Conservation (phyloP, 768 basidiomycete species). For the Lactarius sanguifluus region DNA sequence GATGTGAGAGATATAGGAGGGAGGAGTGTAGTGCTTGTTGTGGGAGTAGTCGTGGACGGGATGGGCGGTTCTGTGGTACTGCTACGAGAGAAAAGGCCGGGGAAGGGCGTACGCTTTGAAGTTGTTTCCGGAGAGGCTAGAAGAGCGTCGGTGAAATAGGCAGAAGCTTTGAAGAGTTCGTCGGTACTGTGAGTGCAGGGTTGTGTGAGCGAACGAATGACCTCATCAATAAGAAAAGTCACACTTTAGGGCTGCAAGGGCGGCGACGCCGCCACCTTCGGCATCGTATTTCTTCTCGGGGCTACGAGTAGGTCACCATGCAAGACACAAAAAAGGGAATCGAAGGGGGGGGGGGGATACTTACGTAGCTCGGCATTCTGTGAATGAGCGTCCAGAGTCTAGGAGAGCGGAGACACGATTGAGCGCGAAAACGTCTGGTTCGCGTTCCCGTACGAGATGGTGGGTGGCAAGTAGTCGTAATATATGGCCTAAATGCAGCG, state of each 20-base stretch:
- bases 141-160: slow-evolving; percentile 66
- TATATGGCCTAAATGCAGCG: slow-evolving; percentile 54
- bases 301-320: slow-evolving; percentile 36
- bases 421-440: slow-evolving; percentile 69
- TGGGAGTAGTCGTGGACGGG: slow-evolving; percentile 7
- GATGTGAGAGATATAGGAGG: slow-evolving; percentile 15
- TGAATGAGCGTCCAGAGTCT: slow-evolving; percentile 61
- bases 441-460: slow-evolving; percentile 67
- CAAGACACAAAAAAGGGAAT: neutral
- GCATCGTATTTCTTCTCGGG: slow-evolving; percentile 61
- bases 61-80: slow-evolving; percentile 19
- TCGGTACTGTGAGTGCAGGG: slow-evolving; percentile 51
- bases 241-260: slow-evolving; percentile 68
- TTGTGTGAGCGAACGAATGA: neutral
- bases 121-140: slow-evolving; percentile 23
- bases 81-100: slow-evolving; percentile 3
- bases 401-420: slow-evolving; percentile 69
- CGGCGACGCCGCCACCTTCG: slow-evolving; percentile 62
- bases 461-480: slow-evolving; percentile 78
- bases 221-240: slow-evolving; percentile 30
- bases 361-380: slow-evolving; percentile 51
- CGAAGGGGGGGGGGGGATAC: slow-evolving; percentile 14
- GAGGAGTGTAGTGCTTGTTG: slow-evolving; percentile 15
- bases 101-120: slow-evolving; percentile 6
- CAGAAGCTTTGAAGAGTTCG: slow-evolving; percentile 73